Evolutionary conservation across 768 basidiomycete genomes (phyloP).

Genomic region (Amanita molliuscula): DNA sequence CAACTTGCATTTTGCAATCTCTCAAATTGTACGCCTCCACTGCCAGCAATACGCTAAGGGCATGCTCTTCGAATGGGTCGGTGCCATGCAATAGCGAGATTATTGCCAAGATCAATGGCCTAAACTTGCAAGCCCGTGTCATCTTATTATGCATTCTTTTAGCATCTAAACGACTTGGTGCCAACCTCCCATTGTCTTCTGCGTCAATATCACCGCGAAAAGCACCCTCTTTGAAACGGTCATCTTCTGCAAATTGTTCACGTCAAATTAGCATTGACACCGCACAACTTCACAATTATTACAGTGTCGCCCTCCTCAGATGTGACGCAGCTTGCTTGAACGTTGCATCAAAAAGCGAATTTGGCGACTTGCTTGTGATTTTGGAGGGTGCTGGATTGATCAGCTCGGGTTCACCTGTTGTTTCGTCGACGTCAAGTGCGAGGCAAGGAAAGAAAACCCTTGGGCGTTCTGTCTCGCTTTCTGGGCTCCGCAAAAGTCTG

Average conservation of each 20-base stretch:
- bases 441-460: constrained; percentile 43
- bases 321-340: constrained; percentile 44
- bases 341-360: constrained; percentile 67
- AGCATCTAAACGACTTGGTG: constrained; percentile 51
- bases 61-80: constrained; percentile 13
- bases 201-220: constrained; percentile 27
- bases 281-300: constrained; percentile 54
- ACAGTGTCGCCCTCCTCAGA: constrained; percentile 46
- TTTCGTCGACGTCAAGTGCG: constrained; percentile 23
- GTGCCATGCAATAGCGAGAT: constrained; percentile 44
- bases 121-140: constrained; percentile 68
- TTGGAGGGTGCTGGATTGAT: constrained; percentile 68
- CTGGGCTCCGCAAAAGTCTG: constrained; percentile 24
- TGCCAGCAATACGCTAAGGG: constrained; percentile 16
- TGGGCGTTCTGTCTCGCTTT: constrained; percentile 50
- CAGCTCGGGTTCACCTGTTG: constrained; percentile 21
- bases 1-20: constrained; percentile 61
- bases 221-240: constrained; percentile 41
- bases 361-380: constrained; percentile 58
- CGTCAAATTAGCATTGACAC: constrained; percentile 34
- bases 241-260: constrained; percentile 21
- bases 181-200: constrained; percentile 41
- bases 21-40: constrained; percentile 60
- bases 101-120: constrained; percentile 50
- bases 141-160: constrained; percentile 56